A percentile compares a stretch with the other conserved stretches of the same genome.
These are phyloP conservation scores for Suhomyces vadensis DNA, from an alignment of 805 yeast genomes.

Conservation along the genomic window DNA sequence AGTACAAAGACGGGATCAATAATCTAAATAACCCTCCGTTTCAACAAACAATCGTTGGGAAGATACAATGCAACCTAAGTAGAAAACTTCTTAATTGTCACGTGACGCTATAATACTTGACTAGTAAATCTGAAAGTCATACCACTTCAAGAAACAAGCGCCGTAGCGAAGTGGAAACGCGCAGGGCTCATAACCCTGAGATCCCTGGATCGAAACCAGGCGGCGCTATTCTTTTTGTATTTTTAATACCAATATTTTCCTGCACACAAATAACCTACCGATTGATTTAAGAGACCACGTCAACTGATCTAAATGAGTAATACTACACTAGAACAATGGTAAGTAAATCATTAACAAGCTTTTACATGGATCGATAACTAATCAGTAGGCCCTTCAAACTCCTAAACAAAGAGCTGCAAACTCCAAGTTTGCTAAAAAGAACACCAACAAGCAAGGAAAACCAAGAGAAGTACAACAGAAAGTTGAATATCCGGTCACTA, in stretches of 20 bases:
- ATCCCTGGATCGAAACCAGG: constrained; percentile 96
- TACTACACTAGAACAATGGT: constrained; percentile 11
- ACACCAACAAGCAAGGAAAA: constrained; percentile 75
- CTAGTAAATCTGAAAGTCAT: too few relatives aligned
- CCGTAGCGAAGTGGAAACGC: constrained; percentile 99
- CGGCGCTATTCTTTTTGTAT: constrained; percentile 61
- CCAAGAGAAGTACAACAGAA: constrained; percentile 45
- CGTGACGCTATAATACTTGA: not conserved
- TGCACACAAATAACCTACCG: constrained; percentile 4
- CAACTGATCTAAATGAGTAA: constrained; percentile 2
- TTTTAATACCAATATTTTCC: not conserved
- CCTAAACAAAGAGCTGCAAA: constrained; percentile 89
- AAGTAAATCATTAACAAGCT: not conserved
- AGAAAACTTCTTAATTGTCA: too few relatives aligned
- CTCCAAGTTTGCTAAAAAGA: constrained; percentile 72
- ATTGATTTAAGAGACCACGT: constrained; percentile 10
- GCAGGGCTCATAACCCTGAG: constrained; percentile 99
- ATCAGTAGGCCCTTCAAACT: constrained; percentile 66
- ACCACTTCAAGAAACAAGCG: constrained; percentile 53
- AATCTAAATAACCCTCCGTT: too few relatives aligned
- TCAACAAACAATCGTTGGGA: too few relatives aligned
- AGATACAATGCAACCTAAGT: too few relatives aligned
- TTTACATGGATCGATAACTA: not conserved
- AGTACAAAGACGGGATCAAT: too few relatives aligned
- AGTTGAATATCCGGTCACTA: constrained; percentile 56